Base-by-base conservation (phyloP, 208 protist species). In the Endotrypanum monterogeii region DNA sequence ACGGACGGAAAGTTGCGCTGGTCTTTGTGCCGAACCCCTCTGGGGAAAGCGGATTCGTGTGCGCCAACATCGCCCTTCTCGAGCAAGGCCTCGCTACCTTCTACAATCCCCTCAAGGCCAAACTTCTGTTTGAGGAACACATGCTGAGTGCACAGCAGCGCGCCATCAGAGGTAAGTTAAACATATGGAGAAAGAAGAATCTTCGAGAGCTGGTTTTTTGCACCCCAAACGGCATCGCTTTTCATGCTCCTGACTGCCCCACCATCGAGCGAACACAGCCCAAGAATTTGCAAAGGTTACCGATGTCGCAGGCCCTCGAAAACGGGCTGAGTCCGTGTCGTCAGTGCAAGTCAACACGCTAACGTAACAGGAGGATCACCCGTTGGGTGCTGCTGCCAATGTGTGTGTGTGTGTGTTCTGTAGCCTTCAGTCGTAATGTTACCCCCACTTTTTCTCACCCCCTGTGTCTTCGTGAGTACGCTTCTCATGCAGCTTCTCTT, bases 1-100 rank as follows among this genome's bases (percentile, higher is more conserved):
- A 89, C 74, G 80, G 78, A 4, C 80, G 85, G 11, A 41, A 82
- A 14, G 73, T 93, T 23, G 83, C 85, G 0, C 84, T 81, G 57
- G 67, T 93, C 9, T 93, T 83, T 20, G 72, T 84, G 23, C 25
- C 70, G 0, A 85, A 86, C 69, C 74, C 77, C 1, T 30, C 25
- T 1, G 73, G 73, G 6, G 67, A 73, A 16, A 20, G 73, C 4
- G 83, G 79, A 3, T 90, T 78, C 67, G 30, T 87, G 11, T 89
- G 84, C 76, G 58, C 89, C 18, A 93, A 93, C 76, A 71, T 87
- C 6, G 74, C 78, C 3, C 32, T 89, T 23, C 55, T 92, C 25
- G 79, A 89, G 73, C n/a, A 74, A 14, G 88, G 88, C 0, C 76
- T 90, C 8, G 88, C 74, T 9, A 71, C 56, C 61, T 89, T 86